Evolutionary conservation across 2,329 filamentous ascomycete genomes (phyloP).

Genomic region (Ophiocordyceps robertsii): DNA sequence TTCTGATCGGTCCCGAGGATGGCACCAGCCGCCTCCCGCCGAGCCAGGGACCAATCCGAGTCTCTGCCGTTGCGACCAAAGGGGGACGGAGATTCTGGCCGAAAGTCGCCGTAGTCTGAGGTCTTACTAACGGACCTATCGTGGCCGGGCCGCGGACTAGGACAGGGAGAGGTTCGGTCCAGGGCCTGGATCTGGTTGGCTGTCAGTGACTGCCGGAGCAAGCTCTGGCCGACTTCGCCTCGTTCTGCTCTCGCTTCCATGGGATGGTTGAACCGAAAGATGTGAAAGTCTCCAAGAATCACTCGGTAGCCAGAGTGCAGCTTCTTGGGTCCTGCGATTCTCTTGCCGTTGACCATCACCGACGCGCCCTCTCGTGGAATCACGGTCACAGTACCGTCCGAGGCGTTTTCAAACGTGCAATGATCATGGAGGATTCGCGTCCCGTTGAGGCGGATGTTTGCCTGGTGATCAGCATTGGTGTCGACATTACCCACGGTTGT

Average conservation of each 20-base stretch:
- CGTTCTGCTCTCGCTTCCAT: slow-evolving; percentile 89
- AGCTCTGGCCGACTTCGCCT: slow-evolving; percentile 65
- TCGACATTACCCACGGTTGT: slow-evolving; percentile 94
- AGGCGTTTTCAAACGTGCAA: slow-evolving; percentile 78
- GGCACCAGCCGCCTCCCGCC: slow-evolving; percentile 83
- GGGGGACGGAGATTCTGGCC: slow-evolving; percentile 68
- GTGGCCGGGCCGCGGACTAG: slow-evolving; percentile 43
- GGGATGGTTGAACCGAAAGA: slow-evolving; percentile 96
- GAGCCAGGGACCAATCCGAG: slow-evolving; percentile 88
- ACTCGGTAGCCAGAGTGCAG: slow-evolving; percentile 87
- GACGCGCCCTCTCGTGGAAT: slow-evolving; percentile 83
- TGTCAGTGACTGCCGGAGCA: slow-evolving; percentile 71
- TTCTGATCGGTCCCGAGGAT: slow-evolving; percentile 86
- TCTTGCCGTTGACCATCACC: slow-evolving; percentile 94
- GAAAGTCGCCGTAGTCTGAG: slow-evolving; percentile 66
- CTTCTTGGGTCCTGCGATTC: slow-evolving; percentile 73
- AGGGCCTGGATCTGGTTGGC: slow-evolving; percentile 48
- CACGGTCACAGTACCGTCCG: slow-evolving; percentile 84
- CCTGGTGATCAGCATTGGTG: slow-evolving; percentile 57
- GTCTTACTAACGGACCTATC: slow-evolving; percentile 70
- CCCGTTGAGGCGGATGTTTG: slow-evolving; percentile 87
- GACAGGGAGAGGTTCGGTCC: slow-evolving; percentile 45
- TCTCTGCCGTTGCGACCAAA: slow-evolving; percentile 55
- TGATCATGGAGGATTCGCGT: slow-evolving; percentile 87
- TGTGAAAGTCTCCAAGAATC: slow-evolving; percentile 95